A percentile compares a stretch with the other conserved stretches of the same genome.
These are phyloP conservation scores for Tripterygium wilfordii DNA, from an alignment of 177 flowering plant genomes.

Conservation along the genomic window DNA sequence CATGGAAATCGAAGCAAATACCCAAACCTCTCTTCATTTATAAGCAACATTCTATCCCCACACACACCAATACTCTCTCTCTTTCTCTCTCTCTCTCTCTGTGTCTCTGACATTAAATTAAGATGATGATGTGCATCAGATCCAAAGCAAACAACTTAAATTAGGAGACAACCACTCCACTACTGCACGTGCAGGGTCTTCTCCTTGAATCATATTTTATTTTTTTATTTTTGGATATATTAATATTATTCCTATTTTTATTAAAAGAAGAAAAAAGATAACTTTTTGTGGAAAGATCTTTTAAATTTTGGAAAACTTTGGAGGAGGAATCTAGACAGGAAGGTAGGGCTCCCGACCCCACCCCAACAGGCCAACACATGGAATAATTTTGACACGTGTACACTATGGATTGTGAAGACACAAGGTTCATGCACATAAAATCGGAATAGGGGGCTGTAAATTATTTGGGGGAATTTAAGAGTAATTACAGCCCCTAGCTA, in stretches of 20 bases:
- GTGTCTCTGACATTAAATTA: no score
- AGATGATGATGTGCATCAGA: conserved; percentile 7
- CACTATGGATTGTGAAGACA: no score
- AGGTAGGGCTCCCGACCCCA: no score
- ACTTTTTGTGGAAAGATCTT: no score
- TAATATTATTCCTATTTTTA: neutral
- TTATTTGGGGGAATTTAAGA: no score
- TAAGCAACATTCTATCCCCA: conserved; percentile 21
- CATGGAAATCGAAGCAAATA: conserved; percentile 7
- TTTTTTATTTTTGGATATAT: neutral
- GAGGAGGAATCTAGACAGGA: neutral
- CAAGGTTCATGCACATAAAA: no score
- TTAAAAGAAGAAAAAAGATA: no score
- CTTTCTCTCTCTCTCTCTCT: no score
- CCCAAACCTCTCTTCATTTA: conserved; percentile 5
- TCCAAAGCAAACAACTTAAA: conserved; percentile 20
- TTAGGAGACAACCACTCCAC: conserved; percentile 1
- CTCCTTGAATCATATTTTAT: neutral
- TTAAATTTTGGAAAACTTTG: no score
- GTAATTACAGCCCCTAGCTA: no score
- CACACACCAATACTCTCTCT: neutral
- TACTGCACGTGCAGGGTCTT: conserved; percentile 14
- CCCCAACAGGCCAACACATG: neutral
- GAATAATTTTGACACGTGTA: conserved; percentile 9
- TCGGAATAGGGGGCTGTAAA: no score